Evolutionary conservation across 176 grass and related monocot genomes (phyloP).

Genomic region (Hsuehochloa calcarea): DNA sequence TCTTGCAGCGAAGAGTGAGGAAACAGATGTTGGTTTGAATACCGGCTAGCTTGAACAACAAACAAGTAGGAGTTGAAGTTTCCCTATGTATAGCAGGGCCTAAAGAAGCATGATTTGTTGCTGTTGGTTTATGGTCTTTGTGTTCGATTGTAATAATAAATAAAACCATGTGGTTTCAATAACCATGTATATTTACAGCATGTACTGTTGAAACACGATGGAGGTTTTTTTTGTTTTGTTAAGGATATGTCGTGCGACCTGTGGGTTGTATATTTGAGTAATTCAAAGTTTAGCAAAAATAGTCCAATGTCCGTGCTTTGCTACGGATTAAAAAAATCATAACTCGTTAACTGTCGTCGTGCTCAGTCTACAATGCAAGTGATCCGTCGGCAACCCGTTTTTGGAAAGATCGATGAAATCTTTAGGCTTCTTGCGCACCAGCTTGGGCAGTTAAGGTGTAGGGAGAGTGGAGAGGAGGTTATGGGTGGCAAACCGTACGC

Average conservation of each 20-base stretch:
- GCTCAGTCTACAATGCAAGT: too few species aligned
- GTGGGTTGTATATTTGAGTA: neutral
- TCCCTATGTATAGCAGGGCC: neutral
- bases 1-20: neutral
- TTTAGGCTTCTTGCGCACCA: too few species aligned
- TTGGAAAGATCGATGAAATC: too few species aligned
- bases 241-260: neutral
- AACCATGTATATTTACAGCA: neutral
- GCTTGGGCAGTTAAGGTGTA: too few species aligned
- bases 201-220: neutral
- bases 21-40: neutral
- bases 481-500: too few species aligned
- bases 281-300: neutral
- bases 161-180: neutral
- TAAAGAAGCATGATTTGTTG: neutral
- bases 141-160: neutral
- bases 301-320: too few species aligned
- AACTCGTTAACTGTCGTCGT: too few species aligned
- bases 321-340: too few species aligned
- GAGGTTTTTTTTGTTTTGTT: neutral
- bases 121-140: neutral
- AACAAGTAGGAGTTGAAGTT: neutral
- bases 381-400: too few species aligned
- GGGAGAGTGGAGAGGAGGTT: too few species aligned
- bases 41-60: neutral